Conservation (phyloP, 306 rosid species). For the Alnus glutinosa region DNA sequence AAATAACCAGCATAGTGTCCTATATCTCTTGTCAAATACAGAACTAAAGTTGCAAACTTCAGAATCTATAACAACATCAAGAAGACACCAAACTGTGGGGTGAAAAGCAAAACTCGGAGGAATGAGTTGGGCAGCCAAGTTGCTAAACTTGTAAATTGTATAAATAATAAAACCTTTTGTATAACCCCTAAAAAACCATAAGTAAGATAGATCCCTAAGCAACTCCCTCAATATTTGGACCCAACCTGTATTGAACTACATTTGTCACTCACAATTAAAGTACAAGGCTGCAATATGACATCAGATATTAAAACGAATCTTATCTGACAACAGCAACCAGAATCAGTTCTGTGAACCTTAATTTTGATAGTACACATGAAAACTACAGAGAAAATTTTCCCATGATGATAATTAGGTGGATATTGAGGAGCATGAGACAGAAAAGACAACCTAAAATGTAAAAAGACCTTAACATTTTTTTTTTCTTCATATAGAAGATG, state of each 20-base stretch:
- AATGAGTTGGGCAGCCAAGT: not conserved
- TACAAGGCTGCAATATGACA: not conserved
- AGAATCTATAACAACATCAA: not conserved
- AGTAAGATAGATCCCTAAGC: not conserved
- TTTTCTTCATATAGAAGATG: not conserved
- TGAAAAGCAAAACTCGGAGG: not conserved
- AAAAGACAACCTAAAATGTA: not conserved
- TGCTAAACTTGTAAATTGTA: not conserved
- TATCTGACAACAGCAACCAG: not conserved
- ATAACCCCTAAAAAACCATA: not conserved
- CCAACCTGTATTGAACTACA: not conserved
- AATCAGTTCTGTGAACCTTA: not conserved
- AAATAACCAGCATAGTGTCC: not conserved
- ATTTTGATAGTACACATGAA: not conserved
- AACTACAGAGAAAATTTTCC: not conserved
- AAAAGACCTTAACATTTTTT: not conserved
- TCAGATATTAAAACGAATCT: not conserved
- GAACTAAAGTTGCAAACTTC: not conserved
- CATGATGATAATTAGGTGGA: not conserved
- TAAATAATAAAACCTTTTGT: not conserved
- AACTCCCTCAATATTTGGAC: not conserved
- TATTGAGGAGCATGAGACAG: not conserved
- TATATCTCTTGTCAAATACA: not conserved
- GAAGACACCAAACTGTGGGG: not conserved
- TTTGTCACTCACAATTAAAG: not conserved